phyloP scores from a whole-genome alignment of 345 rosid genomes.

The Theobroma cacao region DNA sequence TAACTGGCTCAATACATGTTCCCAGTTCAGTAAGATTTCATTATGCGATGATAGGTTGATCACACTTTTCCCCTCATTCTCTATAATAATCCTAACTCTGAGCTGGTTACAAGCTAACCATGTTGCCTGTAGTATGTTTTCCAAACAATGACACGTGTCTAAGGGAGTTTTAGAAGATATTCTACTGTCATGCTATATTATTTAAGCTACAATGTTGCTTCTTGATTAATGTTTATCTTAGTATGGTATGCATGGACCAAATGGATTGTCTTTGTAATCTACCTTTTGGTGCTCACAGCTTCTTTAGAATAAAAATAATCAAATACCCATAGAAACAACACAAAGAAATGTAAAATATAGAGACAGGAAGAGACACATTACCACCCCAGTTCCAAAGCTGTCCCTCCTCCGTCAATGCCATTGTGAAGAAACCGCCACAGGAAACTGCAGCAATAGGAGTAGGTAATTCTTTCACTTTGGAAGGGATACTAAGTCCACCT shows the following conservation, averaged over 20 bases:
- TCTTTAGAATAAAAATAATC: neutral
- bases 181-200: neutral
- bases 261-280: neutral
- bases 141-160: neutral
- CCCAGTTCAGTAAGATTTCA: neutral
- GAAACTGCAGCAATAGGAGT: constrained; percentile 67
- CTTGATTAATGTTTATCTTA: neutral
- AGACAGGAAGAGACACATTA: constrained; percentile 9
- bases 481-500: constrained; percentile 91
- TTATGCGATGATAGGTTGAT: neutral
- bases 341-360: constrained; percentile 7
- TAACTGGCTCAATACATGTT: no score
- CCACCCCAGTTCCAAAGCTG: constrained; percentile 97
- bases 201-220: neutral
- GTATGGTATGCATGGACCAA: neutral
- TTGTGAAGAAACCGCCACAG: constrained; percentile 93
- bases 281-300: neutral
- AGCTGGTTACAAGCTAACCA: neutral
- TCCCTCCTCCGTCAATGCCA: constrained; percentile 72
- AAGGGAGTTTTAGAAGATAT: neutral
- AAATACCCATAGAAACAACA: neutral
- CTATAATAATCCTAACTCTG: neutral
- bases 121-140: neutral
- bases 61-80: neutral
- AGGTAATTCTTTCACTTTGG: constrained; percentile 63